A percentile compares a stretch with the other conserved stretches of the same genome.
These are phyloP conservation scores for Maudiozyma serrabonitensis DNA, from an alignment of 805 yeast species.

Conservation along the genomic window DNA sequence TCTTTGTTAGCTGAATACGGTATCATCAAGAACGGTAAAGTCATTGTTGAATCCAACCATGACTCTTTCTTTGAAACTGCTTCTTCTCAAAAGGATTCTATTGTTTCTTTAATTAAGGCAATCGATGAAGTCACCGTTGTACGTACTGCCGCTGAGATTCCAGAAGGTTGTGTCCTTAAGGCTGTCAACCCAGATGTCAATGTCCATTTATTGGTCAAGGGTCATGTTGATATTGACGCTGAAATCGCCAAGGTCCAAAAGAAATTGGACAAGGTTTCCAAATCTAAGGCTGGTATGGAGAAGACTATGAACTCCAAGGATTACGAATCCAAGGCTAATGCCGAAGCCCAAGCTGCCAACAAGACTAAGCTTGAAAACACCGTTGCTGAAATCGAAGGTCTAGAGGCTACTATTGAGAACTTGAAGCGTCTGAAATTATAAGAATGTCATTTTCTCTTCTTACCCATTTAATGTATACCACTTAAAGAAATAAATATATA, in stretches of 20 bases:
- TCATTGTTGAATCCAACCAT: constrained; percentile 60
- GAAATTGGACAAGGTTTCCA: constrained; percentile 60
- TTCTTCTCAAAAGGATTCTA: constrained; percentile 67
- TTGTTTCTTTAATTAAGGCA: constrained; percentile 85
- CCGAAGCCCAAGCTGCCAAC: constrained; percentile 72
- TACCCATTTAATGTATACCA: too few species aligned
- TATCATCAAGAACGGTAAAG: constrained; percentile 79
- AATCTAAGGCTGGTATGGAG: constrained; percentile 50
- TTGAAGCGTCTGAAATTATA: constrained; percentile 68
- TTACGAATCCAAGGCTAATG: constrained; percentile 77
- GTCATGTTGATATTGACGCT: constrained; percentile 84
- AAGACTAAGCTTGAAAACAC: constrained; percentile 55
- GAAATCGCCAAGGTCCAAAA: constrained; percentile 76
- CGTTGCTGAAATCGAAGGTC: constrained; percentile 82
- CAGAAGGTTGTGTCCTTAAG: constrained; percentile 83
- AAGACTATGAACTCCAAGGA: constrained; percentile 65
- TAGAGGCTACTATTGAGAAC: constrained; percentile 74
- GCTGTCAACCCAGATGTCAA: constrained; percentile 72
- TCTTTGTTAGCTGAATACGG: constrained; percentile 85
- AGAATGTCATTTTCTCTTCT: neutral
- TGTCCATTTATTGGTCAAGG: constrained; percentile 88
- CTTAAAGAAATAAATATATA: too few species aligned
- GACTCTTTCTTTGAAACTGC: constrained; percentile 44
- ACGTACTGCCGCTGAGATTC: constrained; percentile 44
- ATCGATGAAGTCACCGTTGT: constrained; percentile 68